A percentile compares a stretch with the other conserved stretches of the same genome.
Conservation (phyloP, 2,329 filamentous ascomycete genomes). For the Verticillium nubilum region DNA sequence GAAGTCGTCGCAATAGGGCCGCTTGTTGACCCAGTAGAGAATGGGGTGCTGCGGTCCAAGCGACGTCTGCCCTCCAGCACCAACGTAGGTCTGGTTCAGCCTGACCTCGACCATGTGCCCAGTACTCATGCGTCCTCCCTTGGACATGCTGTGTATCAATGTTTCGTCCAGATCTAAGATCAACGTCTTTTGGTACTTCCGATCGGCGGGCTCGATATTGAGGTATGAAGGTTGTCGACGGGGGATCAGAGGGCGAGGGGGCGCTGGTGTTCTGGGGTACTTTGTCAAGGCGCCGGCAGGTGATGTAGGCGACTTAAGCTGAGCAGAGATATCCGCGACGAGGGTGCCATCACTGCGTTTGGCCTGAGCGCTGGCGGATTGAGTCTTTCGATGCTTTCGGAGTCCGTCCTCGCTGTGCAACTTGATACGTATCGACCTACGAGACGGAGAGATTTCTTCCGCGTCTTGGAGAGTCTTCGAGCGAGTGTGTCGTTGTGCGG, state of each 20-base stretch:
- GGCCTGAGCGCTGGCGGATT: slow-evolving; percentile 39
- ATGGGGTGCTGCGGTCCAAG: slow-evolving; percentile 90
- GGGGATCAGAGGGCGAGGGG: slow-evolving; percentile 85
- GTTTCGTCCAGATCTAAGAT: slow-evolving; percentile 97
- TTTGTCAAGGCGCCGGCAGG: slow-evolving; percentile 72
- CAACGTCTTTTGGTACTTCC: slow-evolving; percentile 77
- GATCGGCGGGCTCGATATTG: slow-evolving; percentile 46
- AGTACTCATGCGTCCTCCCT: slow-evolving; percentile 89
- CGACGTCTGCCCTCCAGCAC: slow-evolving; percentile 58
- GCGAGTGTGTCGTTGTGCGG: slow-evolving; percentile 46
- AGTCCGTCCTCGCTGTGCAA: slow-evolving; percentile 75
- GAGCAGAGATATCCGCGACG: slow-evolving; percentile 60
- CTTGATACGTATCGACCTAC: slow-evolving; percentile 86
- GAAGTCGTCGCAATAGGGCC: slow-evolving; percentile 95
- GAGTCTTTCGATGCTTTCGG: slow-evolving; percentile 63
- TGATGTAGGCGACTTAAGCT: slow-evolving; percentile 90
- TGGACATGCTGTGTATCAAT: slow-evolving; percentile 95
- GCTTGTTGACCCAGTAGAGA: slow-evolving; percentile 97
- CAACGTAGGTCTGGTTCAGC: slow-evolving; percentile 66
- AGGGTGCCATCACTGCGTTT: slow-evolving; percentile 31
- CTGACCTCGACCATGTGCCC: slow-evolving; percentile 99
- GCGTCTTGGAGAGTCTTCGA: slow-evolving; percentile 55
- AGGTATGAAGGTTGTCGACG: slow-evolving; percentile 85
- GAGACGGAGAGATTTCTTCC: slow-evolving; percentile 62
- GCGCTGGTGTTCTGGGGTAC: slow-evolving; percentile 85